Base-by-base conservation (phyloP, 2,329 filamentous ascomycete species). In the Coniochaeta sp. region DNA sequence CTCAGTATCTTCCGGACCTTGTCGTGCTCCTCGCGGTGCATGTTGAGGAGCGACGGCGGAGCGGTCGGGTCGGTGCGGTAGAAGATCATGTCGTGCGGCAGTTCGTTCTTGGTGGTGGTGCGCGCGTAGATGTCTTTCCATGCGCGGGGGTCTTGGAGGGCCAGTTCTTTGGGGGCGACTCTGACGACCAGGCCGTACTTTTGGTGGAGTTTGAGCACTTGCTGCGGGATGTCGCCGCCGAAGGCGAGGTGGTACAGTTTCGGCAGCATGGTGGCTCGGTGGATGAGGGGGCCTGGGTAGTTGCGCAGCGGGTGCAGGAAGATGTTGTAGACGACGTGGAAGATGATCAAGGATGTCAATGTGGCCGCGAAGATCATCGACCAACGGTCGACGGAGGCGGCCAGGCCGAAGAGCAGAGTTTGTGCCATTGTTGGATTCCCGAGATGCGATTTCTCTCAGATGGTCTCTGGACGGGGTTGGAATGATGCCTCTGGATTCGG, bases 121-220 rank as follows among this genome's bases (percentile, higher is more conserved):
- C 64, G 63, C 55, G 71, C 67, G 56, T 70, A 71, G 46, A 71
- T 67, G 46, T 71, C 68, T 48, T 61, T 60, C 59, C 63, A 72
- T 3, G 69, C 69, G 38, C 65, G 59, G 0, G 66, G 56, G 67
- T 65, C 59, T 40, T 63, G 67, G 57, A 74, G 78, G 1, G 72
- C 70, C 3, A 78, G 66, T 56, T 77, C 72, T 52, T 74, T 65
- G 2, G 76, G 74, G 4, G 66, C 67, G 38, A 76, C 61, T 9
- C 76, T 71, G 8, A 78, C 73, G 1, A 77, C 66, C 1, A 65
- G 63, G 5, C 75, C 75, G 55, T 74, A 74, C 35, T 61, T 55
- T 6, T 62, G 55, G 58, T 74, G 71, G 13, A 74, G 59, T 3
- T 57, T 56, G 27, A 61, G 59, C 48, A 67, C 53, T 50, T 64